These are phyloP conservation scores for Zygosaccharomyces lentus DNA, from an alignment of 805 yeast genomes.

Conservation along the genomic window DNA sequence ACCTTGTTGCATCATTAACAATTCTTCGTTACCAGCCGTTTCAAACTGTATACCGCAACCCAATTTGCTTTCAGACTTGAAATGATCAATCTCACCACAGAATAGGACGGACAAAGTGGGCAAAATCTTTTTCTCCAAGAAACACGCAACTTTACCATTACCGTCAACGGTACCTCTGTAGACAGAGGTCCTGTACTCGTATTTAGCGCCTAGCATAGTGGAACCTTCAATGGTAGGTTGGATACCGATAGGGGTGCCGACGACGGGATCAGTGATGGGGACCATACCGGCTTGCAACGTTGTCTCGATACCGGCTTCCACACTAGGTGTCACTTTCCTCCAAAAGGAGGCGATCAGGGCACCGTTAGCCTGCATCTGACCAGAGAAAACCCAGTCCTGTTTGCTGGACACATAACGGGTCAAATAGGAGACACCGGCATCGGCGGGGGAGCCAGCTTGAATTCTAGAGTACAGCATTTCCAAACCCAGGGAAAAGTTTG, in stretches of 20 bases:
- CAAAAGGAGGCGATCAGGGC: slow-evolving; percentile 84
- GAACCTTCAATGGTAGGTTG: slow-evolving; percentile 85
- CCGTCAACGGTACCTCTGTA: slow-evolving; percentile 95
- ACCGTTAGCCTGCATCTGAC: slow-evolving; percentile 92
- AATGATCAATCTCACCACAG: slow-evolving; percentile 90
- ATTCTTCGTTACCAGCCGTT: slow-evolving; percentile 90
- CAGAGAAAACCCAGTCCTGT: slow-evolving; percentile 89
- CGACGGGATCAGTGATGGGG: slow-evolving; percentile 69
- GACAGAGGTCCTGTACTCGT: slow-evolving; percentile 93
- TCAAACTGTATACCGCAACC: slow-evolving; percentile 96
- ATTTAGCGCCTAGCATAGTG: slow-evolving; percentile 94
- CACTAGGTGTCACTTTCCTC: slow-evolving; percentile 88
- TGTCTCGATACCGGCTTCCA: slow-evolving; percentile 92
- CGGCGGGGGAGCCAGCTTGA: slow-evolving; percentile 75
- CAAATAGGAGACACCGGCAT: slow-evolving; percentile 83
- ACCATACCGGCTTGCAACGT: slow-evolving; percentile 70
- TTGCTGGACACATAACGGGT: slow-evolving; percentile 72
- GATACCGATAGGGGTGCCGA: slow-evolving; percentile 75
- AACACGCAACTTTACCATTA: slow-evolving; percentile 82
- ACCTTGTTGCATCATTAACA: slow-evolving; percentile 87
- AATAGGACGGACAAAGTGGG: slow-evolving; percentile 87
- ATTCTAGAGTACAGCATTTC: slow-evolving; percentile 81
- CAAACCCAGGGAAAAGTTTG: slow-evolving; percentile 80
- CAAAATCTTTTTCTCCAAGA: slow-evolving; percentile 87
- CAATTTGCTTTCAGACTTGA: slow-evolving; percentile 67